A percentile compares a stretch with the other conserved stretches of the same genome.
Evolutionary conservation across 805 yeast species (phyloP).

Genomic region (Citeromyces matritensis): DNA sequence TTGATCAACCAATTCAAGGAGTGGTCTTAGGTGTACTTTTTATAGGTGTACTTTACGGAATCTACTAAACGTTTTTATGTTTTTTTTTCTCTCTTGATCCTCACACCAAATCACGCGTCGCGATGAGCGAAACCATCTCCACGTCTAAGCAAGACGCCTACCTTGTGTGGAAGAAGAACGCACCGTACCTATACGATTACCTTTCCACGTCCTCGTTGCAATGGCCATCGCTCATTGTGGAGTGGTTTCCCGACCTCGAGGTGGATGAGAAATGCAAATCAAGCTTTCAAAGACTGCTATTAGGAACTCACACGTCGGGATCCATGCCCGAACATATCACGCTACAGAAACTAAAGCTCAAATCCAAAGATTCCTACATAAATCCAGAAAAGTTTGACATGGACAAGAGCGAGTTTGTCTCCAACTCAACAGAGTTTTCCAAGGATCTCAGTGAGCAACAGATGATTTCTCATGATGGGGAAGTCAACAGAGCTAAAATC

Average conservation of each 20-base stretch:
- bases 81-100: background rate
- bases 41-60: background rate
- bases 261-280: conserved; percentile 1
- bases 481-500: conserved; percentile 55
- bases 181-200: conserved; percentile 38
- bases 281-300: conserved; percentile 23
- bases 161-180: conserved; percentile 46
- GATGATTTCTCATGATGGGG: conserved; percentile 53
- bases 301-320: conserved; percentile 55
- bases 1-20: conserved; percentile 90
- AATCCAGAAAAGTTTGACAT: conserved; percentile 18
- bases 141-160: conserved; percentile 14
- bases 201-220: conserved; percentile 35
- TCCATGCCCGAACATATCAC: conserved; percentile 31
- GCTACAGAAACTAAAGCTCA: conserved; percentile 6
- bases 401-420: conserved; percentile 15
- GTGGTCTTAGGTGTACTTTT: conserved; percentile 34
- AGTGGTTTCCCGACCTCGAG: conserved; percentile 47
- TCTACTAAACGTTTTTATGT: background rate
- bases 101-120: background rate
- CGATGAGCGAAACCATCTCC: background rate
- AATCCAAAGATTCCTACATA: background rate
- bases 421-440: conserved; percentile 13
- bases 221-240: conserved; percentile 51
- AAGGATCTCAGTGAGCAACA: conserved; percentile 23